Evolutionary conservation across 1,139 yeast genomes (phyloP).

Genomic region (Taiozyma sp.): DNA sequence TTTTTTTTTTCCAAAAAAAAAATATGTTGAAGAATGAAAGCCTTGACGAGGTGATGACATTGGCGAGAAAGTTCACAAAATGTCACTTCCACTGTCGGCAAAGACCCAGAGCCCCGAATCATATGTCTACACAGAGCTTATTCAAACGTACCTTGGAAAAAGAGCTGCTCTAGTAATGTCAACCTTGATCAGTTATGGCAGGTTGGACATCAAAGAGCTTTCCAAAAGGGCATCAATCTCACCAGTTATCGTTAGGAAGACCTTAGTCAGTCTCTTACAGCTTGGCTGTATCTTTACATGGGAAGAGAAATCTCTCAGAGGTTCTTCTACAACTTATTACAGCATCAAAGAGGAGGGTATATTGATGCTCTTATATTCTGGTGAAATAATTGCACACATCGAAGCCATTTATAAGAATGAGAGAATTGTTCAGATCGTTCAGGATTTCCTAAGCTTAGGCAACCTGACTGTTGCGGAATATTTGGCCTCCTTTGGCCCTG

Average conservation of each 20-base stretch:
- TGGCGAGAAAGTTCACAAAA: not conserved
- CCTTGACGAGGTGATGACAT: not conserved
- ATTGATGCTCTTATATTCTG: conserved; percentile 64
- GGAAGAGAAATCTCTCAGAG: conserved; percentile 35
- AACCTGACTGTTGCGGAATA: conserved; percentile 62
- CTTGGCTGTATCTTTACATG: conserved; percentile 56
- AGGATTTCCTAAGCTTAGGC: conserved; percentile 61
- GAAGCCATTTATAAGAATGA: conserved; percentile 37
- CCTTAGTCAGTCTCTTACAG: conserved; percentile 63
- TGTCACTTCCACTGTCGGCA: conserved; percentile 21
- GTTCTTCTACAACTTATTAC: conserved; percentile 44
- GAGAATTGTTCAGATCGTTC: conserved; percentile 60
- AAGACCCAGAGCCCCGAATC: conserved; percentile 59
- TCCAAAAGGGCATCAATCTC: conserved; percentile 38
- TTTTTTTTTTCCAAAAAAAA: not conserved
- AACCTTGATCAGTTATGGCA: conserved; percentile 54
- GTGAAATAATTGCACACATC: conserved; percentile 62
- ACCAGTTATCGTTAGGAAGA: conserved; percentile 42
- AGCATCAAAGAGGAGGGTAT: conserved; percentile 63
- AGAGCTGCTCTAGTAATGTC: conserved; percentile 55
- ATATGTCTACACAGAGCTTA: conserved; percentile 48
- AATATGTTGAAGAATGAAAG: not conserved
- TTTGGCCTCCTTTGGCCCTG: conserved; percentile 32
- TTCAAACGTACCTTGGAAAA: conserved; percentile 58
- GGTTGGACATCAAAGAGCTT: conserved; percentile 48